These are phyloP conservation scores for Populus tomentosa DNA, from an alignment of 441 rosid genomes.

Conservation along the genomic window DNA sequence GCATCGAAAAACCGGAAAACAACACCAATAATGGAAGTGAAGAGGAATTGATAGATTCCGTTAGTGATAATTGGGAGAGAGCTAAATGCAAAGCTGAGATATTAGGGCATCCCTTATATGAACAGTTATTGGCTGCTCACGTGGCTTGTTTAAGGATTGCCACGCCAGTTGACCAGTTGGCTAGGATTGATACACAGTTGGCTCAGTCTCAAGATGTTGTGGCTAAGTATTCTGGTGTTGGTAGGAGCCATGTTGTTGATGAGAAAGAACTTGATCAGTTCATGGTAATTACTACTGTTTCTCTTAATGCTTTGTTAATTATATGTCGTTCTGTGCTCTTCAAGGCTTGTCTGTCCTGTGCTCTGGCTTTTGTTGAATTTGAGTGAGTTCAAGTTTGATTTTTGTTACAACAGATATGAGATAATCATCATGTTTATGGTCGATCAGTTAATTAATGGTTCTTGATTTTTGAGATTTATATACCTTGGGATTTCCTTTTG, in stretches of 20 bases:
- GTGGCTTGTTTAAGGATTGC: slow-evolving; percentile 92
- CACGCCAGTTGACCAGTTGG: slow-evolving; percentile 95
- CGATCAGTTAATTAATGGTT: background rate
- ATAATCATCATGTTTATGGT: background rate
- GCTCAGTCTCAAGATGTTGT: slow-evolving; percentile 88
- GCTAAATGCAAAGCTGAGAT: slow-evolving; percentile 85
- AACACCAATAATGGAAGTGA: slow-evolving; percentile 39
- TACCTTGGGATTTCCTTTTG: background rate
- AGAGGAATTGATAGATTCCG: slow-evolving; percentile 24
- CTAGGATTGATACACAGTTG: slow-evolving; percentile 92
- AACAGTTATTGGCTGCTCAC: slow-evolving; percentile 86
- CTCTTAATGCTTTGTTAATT: background rate
- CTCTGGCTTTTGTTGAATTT: background rate
- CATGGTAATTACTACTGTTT: slow-evolving; percentile 49
- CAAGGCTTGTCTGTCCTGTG: background rate
- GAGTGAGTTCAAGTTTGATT: background rate
- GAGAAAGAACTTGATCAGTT: slow-evolving; percentile 96
- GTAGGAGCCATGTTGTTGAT: slow-evolving; percentile 47
- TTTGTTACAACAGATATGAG: background rate
- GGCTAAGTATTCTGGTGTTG: slow-evolving; percentile 74
- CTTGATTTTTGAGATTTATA: background rate
- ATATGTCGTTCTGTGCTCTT: background rate
- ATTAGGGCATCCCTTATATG: slow-evolving; percentile 80
- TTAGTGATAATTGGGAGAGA: slow-evolving; percentile 65
- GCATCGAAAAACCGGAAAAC: slow-evolving; percentile 12